Conservation (phyloP, 305 asterid species). For the Fraxinus dipetala region DNA sequence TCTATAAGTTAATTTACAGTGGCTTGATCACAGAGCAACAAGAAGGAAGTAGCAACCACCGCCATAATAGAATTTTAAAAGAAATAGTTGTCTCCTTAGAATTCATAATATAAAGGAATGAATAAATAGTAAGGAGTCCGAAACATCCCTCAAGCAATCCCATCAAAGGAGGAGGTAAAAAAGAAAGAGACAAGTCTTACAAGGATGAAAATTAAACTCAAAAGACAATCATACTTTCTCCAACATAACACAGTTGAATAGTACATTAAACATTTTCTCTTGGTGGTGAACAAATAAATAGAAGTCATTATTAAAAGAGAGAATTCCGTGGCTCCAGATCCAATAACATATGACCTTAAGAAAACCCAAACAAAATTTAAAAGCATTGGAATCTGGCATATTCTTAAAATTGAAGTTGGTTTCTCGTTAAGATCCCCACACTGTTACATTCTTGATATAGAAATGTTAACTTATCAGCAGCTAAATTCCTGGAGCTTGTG, state of each 20-base stretch:
- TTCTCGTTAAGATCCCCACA: background rate
- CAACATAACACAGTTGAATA: background rate
- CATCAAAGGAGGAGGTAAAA: background rate
- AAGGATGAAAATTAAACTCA: background rate
- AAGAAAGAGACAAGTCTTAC: background rate
- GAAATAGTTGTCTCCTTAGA: background rate
- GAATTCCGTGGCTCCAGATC: background rate
- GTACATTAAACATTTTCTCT: background rate
- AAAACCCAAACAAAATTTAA: background rate
- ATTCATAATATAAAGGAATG: background rate
- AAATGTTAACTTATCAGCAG: constrained; percentile 1
- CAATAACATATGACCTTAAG: background rate
- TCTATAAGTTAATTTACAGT: background rate
- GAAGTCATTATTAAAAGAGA: background rate
- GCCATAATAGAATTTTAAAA: background rate
- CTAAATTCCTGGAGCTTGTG: constrained; percentile 27
- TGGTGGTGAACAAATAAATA: background rate
- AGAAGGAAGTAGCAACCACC: background rate
- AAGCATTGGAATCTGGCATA: background rate
- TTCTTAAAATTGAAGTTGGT: background rate
- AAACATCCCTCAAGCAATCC: background rate
- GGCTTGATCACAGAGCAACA: background rate
- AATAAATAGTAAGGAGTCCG: background rate
- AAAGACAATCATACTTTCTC: background rate
- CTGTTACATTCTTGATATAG: constrained; percentile 9